Evolutionary conservation across 352 stramenopile species (phyloP).

Genomic region (Pythium angustatum): DNA sequence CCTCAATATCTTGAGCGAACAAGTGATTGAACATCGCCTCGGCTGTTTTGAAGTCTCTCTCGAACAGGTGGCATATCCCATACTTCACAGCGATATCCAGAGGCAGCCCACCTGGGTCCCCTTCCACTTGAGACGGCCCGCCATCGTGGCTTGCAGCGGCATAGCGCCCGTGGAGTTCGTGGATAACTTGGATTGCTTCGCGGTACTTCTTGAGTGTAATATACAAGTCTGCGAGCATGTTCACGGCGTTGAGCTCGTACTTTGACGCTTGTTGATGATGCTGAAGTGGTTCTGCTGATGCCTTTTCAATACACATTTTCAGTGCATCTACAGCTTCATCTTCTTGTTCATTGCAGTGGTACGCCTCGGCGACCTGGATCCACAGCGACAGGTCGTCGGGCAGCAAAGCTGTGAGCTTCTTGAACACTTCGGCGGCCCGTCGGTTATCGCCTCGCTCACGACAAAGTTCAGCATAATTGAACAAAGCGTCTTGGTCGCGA

Average conservation of each 20-base stretch:
- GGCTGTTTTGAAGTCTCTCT: slow-evolving; percentile 68
- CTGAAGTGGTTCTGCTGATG: slow-evolving; percentile 56
- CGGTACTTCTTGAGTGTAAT: slow-evolving; percentile 86
- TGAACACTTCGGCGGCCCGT: slow-evolving; percentile 76
- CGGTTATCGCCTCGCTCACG: slow-evolving; percentile 79
- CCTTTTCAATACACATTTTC: slow-evolving; percentile 84
- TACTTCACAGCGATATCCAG: slow-evolving; percentile 89
- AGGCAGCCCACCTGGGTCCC: slow-evolving; percentile 62
- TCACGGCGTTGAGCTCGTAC: slow-evolving; percentile 85
- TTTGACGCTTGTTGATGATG: slow-evolving; percentile 66
- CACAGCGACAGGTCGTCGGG: slow-evolving; percentile 80
- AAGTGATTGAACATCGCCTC: slow-evolving; percentile 85
- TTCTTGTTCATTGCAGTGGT: slow-evolving; percentile 86
- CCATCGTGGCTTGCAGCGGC: slow-evolving; percentile 54
- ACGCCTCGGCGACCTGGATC: slow-evolving; percentile 87
- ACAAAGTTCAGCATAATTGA: slow-evolving; percentile 81
- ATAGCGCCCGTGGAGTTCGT: slow-evolving; percentile 71
- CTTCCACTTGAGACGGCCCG: slow-evolving; percentile 50
- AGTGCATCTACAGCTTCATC: slow-evolving; percentile 83
- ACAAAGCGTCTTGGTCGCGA: slow-evolving; percentile 80
- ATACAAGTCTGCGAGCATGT: slow-evolving; percentile 87
- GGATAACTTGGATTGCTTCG: slow-evolving; percentile 78
- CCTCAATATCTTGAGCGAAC: slow-evolving; percentile 81
- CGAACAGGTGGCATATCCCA: slow-evolving; percentile 83
- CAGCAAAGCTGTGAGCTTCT: slow-evolving; percentile 70